Evolutionary conservation across 192 early-diverging fungal genomes (phyloP).

Genomic region (Linnemannia zychae): DNA sequence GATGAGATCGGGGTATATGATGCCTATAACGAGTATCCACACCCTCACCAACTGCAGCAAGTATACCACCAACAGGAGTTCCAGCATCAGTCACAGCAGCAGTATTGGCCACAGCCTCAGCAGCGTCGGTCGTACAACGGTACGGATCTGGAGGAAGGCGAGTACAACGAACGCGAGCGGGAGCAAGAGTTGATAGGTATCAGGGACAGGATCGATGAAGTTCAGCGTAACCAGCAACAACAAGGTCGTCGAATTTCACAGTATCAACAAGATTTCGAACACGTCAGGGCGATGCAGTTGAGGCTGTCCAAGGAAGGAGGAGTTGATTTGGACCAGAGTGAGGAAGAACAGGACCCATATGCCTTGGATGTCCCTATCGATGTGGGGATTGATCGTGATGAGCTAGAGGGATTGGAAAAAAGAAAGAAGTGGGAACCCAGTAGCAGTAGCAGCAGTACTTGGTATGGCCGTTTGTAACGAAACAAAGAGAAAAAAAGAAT

Average conservation of each 20-base stretch:
- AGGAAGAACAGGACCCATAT: not conserved
- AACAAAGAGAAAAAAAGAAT: not conserved
- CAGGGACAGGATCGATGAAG: not conserved
- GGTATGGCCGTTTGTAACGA: no score
- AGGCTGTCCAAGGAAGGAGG: not conserved
- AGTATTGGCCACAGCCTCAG: not conserved
- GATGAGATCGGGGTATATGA: conserved; percentile 15
- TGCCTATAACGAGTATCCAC: conserved; percentile 18
- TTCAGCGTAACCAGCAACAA: not conserved
- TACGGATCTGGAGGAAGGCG: not conserved
- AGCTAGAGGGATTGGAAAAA: not conserved
- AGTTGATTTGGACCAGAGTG: no score
- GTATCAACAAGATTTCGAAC: not conserved
- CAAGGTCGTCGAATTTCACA: not conserved
- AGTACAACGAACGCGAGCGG: not conserved
- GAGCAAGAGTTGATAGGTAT: not conserved
- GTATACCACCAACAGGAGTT: not conserved
- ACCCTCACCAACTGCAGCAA: not conserved
- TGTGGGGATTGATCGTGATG: not conserved
- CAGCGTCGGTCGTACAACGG: not conserved
- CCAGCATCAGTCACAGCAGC: not conserved
- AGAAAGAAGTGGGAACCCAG: not conserved
- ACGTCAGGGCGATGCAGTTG: not conserved
- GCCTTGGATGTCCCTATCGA: not conserved
- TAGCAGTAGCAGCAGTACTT: not conserved